These are phyloP conservation scores for Brassica balearica DNA, from an alignment of 441 rosid species.

Conservation along the genomic window DNA sequence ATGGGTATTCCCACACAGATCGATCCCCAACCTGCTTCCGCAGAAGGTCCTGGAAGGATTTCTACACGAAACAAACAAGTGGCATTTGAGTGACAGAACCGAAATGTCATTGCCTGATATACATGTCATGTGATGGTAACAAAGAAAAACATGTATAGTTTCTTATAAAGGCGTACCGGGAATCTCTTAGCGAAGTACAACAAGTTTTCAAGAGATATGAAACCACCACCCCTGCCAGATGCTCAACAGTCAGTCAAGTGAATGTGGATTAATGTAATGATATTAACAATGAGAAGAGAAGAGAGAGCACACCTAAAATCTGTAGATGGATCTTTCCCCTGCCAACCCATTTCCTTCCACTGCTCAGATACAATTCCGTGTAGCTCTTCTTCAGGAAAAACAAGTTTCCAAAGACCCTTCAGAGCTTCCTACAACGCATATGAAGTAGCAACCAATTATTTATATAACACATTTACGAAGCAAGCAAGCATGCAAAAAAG, in stretches of 20 bases:
- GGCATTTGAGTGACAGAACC: constrained; percentile 50
- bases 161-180: constrained; percentile 52
- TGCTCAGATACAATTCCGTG: constrained; percentile 81
- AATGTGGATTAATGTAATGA: background rate
- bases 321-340: constrained; percentile 96
- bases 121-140: background rate
- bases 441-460: constrained; percentile 10
- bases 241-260: constrained; percentile 14
- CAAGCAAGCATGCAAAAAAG: background rate
- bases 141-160: background rate
- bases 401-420: constrained; percentile 79
- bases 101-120: background rate
- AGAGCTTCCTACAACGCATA: constrained; percentile 64
- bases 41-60: constrained; percentile 85
- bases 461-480: background rate
- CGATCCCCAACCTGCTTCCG: constrained; percentile 86
- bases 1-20: constrained; percentile 96
- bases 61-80: constrained; percentile 58
- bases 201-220: constrained; percentile 90
- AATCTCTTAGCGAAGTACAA: constrained; percentile 77
- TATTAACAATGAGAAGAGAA: background rate
- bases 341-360: constrained; percentile 99
- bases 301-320: constrained; percentile 72
- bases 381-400: constrained; percentile 86
- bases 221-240: constrained; percentile 90